Base-by-base conservation (phyloP, 2,329 filamentous ascomycete genomes). In the Lithohypha guttulata region DNA sequence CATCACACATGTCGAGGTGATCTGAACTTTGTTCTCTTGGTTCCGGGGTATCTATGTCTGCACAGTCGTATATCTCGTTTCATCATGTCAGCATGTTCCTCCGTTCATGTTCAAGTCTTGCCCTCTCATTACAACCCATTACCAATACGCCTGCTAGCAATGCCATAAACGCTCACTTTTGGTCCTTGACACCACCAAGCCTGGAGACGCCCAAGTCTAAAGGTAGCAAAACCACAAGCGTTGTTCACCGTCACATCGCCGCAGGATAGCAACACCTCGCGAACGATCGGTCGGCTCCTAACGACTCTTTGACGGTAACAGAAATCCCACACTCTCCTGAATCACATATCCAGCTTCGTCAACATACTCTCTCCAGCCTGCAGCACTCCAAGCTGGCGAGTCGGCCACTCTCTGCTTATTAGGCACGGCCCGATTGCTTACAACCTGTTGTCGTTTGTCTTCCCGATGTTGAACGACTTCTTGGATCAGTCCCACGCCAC, bases 291-390 rank as follows among this genome's bases (percentile, higher is more conserved):
- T 19, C 29, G 10, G 19, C 3, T 6, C 21, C 9, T 28, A 40
- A 17, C 37, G 29, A 34, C 30, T 20, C 28, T 23, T 42, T n/a
- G 33, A 19, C 10, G 40, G 43, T 4, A 43, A 25, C 13, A 51
- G 35, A 39, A 45, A 52, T n/a, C 46, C 44, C 9, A 52, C 48
- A 19, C 43, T 44, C 23, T 52, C 48, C 25, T 44, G 27, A 8
- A 20, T 13, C 14, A 49, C 42, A 9, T 41, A 34, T 20, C 38
- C 43, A 22, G n/a, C 4, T 4, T 43, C 42, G 1, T 41, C 33
- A 10, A 49, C 31, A n/a, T 27, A 42, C 31, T 52, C 49, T 25
- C 41, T 38, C 23, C 42, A 42, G 15, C 48, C 49, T 3, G 47
- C 49, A 10, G 41, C 31, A 29, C 50, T 46, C 49, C 48, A 52